Base-by-base conservation (phyloP, 148 eudicot species). In the Diospyros lotus region DNA sequence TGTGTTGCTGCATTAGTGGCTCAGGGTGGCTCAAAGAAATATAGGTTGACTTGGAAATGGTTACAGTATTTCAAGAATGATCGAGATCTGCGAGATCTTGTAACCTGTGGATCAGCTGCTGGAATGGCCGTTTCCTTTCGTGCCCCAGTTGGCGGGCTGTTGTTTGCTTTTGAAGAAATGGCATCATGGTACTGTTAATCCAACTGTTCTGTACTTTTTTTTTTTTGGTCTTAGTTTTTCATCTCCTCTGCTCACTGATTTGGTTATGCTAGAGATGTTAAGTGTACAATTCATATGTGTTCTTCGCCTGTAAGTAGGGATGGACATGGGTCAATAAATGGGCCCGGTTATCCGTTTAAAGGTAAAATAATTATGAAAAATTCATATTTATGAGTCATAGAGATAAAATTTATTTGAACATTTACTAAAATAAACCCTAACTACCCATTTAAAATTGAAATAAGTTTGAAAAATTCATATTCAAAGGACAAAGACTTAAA, bases 111-210 rank as follows among this genome's bases (percentile, higher is more conserved):
- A 73, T 75, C 93, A 61, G 97, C 99, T 76, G 93, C 94, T 71
- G 99, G 99, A 73, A 92, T 95, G 56, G 94, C 96, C 74, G 96
- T 96, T 82, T 91, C 97, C 73, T 95, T 95, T 76, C 97, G 99
- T 81, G 87, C 99, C 74, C 99, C 97, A 12, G 94, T 90, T 81
- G 99, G 99, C 72, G 98, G 98, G 72, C 85, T 95, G 68, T 74
- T 95, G 75, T 95, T 92, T 86, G 96, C 98, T 80, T 79, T 95
- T 70, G 99, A 95, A 86, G 97, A 89, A 91, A 90, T 93, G 99
- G 86, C 99, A 67, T 90, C 99, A 74, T 95, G 99, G 97, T 95
- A 92, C 58, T 55, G 46, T 73, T 45, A 78, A 59, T 48, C 12
- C 52, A 46, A 12, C 59, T 64, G 66, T 66, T 18, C 4, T 6